These are phyloP conservation scores for Salix koriyanagi DNA, from an alignment of 345 rosid species.

Conservation along the genomic window DNA sequence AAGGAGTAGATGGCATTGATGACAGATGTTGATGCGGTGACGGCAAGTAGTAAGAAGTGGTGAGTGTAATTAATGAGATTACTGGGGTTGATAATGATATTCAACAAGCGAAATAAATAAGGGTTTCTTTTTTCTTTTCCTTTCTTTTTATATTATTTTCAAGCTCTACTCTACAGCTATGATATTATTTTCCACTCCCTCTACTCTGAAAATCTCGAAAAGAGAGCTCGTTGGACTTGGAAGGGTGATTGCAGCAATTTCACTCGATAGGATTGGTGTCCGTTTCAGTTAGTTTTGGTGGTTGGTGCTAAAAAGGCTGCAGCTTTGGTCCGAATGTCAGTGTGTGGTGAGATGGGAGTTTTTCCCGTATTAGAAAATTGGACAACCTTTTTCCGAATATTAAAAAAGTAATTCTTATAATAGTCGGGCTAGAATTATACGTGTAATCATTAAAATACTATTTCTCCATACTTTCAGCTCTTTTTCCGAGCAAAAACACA, in stretches of 20 bases:
- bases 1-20: neutral
- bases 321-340: neutral
- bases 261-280: neutral
- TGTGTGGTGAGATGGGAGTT: too few species aligned
- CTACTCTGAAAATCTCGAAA: constrained; percentile 26
- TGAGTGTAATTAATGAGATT: constrained; percentile 47
- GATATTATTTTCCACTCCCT: neutral
- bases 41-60: constrained; percentile 23
- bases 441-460: too few species aligned
- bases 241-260: constrained; percentile 37
- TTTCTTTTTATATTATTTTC: too few species aligned
- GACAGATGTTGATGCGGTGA: neutral
- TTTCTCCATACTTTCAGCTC: too few species aligned
- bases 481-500: too few species aligned
- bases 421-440: too few species aligned
- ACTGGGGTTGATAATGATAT: constrained; percentile 23
- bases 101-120: neutral
- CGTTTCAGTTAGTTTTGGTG: constrained; percentile 38
- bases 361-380: too few species aligned
- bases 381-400: too few species aligned
- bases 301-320: constrained; percentile 8
- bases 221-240: constrained; percentile 32
- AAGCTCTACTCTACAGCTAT: too few species aligned
- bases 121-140: too few species aligned
- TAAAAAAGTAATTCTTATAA: too few species aligned